Conservation (phyloP, 805 yeast genomes). For the Brettanomyces sp. region DNA sequence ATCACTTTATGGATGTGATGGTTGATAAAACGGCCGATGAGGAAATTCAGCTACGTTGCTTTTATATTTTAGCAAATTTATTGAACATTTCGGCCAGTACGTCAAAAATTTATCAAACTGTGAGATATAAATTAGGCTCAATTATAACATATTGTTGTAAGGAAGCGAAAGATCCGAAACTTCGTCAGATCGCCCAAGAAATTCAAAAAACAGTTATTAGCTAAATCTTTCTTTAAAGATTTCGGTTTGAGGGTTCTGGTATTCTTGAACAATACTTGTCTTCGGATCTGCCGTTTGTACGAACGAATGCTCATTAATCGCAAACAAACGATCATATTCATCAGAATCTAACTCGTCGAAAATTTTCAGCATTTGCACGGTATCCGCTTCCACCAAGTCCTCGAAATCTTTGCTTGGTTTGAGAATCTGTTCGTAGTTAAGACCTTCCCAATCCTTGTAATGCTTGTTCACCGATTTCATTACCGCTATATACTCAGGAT, state of each 20-base stretch:
- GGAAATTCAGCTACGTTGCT: conserved; percentile 15
- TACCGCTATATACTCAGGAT: conserved; percentile 26
- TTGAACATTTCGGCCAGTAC: background rate
- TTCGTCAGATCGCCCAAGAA: background rate
- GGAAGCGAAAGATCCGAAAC: background rate
- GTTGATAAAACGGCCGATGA: conserved; percentile 10
- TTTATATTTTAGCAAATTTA: conserved; percentile 12
- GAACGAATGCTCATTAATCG: conserved; percentile 11
- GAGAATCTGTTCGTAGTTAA: conserved; percentile 6
- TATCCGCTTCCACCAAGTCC: conserved; percentile 6
- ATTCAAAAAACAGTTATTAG: background rate
- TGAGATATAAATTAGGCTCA: background rate
- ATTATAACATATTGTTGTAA: background rate
- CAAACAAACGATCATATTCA: conserved; percentile 8
- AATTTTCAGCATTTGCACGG: background rate
- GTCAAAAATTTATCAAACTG: background rate
- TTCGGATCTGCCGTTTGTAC: conserved; percentile 12
- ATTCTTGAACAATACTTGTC: conserved; percentile 7
- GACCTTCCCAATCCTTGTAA: conserved; percentile 6
- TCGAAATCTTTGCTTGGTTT: conserved; percentile 9
- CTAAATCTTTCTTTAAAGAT: conserved; percentile 11
- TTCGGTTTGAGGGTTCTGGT: conserved; percentile 22
- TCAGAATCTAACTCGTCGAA: conserved; percentile 3
- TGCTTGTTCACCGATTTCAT: conserved; percentile 13
- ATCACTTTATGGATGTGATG: conserved; percentile 9